Base-by-base conservation (phyloP, 176 grass and related monocot genomes). In the Carex littledalei region DNA sequence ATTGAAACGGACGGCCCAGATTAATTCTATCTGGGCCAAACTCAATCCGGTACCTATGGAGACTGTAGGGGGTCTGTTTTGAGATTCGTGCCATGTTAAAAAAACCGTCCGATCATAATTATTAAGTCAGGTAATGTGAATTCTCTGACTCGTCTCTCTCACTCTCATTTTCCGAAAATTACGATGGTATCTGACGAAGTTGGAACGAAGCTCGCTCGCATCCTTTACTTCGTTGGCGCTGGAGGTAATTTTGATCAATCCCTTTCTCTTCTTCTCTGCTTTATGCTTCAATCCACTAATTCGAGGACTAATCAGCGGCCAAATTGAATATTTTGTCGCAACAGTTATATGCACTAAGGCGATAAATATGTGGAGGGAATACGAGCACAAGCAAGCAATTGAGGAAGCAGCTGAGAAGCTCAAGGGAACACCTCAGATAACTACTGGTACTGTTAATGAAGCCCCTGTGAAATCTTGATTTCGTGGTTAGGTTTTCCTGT, bases 281-380 rank as follows among this genome's bases (percentile, higher is more conserved):
- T 35, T 26, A 20, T 22, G 26, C 21, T 78, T 39, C 78, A 41
- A 12, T 5, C 17, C 60, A 63, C 5, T 29, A n/a, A 65, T 22
- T 16, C 47, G 9, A 20, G 61, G 45, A 52, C 13, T 56, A 47
- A 63, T 24, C 80, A 4, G 62, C 56, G 6, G 16, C 68, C 14
- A 77, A 62, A 85, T 41, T 57, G 35, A 41, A 18, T 22, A 12
- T 39, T 45, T 64, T 80, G 24, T 56, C 83, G 58, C 57, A 67
- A 22, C 86, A 95, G 96, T 95, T 57, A 88, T 99, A 74, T 99
- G 88, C 84, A 99, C 93, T 58, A 95, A 94, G 86, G 96, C 88
- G 72, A 99, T 99, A 87, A 99, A 94, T 83, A 88, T 86, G 63
- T 99, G 92, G 39, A 84, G 87, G 8, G 91, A 92, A 3, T 88